Conservation (phyloP, 2,329 filamentous ascomycete species). For the Arthrobotrys sinensis region DNA sequence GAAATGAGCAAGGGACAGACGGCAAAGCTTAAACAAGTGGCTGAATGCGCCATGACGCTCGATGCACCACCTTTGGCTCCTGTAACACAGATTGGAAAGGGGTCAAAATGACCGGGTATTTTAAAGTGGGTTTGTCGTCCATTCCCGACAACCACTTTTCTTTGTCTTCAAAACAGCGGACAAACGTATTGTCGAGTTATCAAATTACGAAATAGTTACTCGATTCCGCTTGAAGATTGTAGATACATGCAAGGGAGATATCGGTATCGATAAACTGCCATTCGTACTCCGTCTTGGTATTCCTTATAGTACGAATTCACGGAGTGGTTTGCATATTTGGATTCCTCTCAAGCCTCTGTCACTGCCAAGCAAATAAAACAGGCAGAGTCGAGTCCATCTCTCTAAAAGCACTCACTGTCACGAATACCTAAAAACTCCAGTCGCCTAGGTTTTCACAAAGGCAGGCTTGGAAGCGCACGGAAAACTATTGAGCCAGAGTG, state of each 20-base stretch:
- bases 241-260: conserved; percentile 6
- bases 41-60: conserved; percentile 47
- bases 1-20: conserved; percentile 37
- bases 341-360: conserved; percentile 27
- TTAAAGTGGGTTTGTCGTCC: conserved; percentile 33
- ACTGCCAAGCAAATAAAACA: conserved; percentile 13
- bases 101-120: conserved; percentile 25
- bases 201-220: background rate
- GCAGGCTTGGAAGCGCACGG: conserved; percentile 16
- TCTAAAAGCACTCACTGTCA: conserved; percentile 15
- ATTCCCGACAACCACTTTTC: conserved; percentile 15
- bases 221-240: background rate
- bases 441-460: background rate
- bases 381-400: conserved; percentile 9
- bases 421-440: background rate
- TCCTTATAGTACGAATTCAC: too few species aligned
- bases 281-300: background rate
- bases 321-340: background rate
- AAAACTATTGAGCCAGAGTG: conserved; percentile 14
- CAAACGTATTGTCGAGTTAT: conserved; percentile 11
- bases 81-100: conserved; percentile 46
- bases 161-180: background rate
- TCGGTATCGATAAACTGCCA: background rate
- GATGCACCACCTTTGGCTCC: conserved; percentile 28
- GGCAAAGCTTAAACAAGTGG: conserved; percentile 54